A percentile compares a stretch with the other conserved stretches of the same genome.
phyloP scores from a whole-genome alignment of 208 protist genomes.

The Trypanosoma mega region DNA sequence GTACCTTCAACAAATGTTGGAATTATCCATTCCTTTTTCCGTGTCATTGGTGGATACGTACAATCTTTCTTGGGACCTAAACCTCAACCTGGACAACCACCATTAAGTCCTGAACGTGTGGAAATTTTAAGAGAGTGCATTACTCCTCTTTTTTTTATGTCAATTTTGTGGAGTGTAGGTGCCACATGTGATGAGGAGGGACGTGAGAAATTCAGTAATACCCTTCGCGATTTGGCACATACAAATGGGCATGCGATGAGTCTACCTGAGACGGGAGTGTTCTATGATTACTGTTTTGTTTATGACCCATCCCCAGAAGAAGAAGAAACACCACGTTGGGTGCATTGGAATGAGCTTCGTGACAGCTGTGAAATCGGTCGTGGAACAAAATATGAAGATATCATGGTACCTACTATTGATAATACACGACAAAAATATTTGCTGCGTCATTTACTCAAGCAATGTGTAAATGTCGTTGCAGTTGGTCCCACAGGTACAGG shows the following conservation, averaged over 20 bases:
- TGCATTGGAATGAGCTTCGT: constrained; percentile 70
- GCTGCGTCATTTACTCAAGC: constrained; percentile 68
- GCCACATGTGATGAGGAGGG: constrained; percentile 90
- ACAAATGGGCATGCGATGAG: constrained; percentile 38
- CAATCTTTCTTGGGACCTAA: constrained; percentile 47
- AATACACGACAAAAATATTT: constrained; percentile 92
- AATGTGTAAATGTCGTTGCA: constrained; percentile 82
- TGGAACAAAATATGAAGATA: constrained; percentile 83
- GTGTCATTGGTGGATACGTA: constrained; percentile 93
- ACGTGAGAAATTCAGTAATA: constrained; percentile 88
- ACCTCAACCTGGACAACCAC: constrained; percentile 27
- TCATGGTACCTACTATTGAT: constrained; percentile 94
- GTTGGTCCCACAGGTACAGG: constrained; percentile 94
- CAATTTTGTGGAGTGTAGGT: constrained; percentile 96
- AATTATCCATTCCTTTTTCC: constrained; percentile 91
- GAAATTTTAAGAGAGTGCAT: constrained; percentile 52
- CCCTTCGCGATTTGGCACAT: constrained; percentile 66
- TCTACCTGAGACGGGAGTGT: constrained; percentile 50
- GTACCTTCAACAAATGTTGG: constrained; percentile 93
- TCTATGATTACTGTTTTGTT: constrained; percentile 95
- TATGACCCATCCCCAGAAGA: constrained; percentile 49
- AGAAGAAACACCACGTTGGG: constrained; percentile 54
- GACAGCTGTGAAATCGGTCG: constrained; percentile 46
- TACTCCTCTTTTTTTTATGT: constrained; percentile 95
- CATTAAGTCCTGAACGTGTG: constrained; percentile 40